Conservation (phyloP, 129 eudicot genomes). For the Pittosporum tobira region DNA sequence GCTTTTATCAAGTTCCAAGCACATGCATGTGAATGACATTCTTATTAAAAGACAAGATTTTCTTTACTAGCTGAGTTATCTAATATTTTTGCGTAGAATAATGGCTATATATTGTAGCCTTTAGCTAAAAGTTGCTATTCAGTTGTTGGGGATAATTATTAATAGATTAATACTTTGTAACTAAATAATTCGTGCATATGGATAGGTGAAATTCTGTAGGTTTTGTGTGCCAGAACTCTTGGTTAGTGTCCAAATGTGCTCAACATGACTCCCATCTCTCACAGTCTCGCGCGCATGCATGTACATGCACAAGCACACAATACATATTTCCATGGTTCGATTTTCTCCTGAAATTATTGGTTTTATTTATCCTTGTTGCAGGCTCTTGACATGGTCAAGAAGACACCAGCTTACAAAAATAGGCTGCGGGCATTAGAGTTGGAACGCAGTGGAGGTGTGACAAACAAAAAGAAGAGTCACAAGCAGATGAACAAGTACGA, state of each 20-base stretch:
- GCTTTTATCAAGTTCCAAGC: too few species aligned
- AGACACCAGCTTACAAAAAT: constrained; percentile 92
- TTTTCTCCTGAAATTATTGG: constrained; percentile 2
- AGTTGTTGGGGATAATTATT: too few species aligned
- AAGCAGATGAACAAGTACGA: constrained; percentile 74
- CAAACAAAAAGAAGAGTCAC: constrained; percentile 70
- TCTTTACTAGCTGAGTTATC: too few species aligned
- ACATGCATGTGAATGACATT: too few species aligned
- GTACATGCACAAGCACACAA: not conserved
- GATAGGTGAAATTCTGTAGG: too few species aligned
- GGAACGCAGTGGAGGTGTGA: constrained; percentile 76
- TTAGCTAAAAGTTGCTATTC: too few species aligned
- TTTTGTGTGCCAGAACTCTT: not conserved
- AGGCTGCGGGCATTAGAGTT: constrained; percentile 72
- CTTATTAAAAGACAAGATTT: too few species aligned
- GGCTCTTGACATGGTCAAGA: constrained; percentile 97
- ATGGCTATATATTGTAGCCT: too few species aligned
- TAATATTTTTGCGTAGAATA: too few species aligned
- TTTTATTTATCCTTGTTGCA: constrained; percentile 19
- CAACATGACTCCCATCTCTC: not conserved
- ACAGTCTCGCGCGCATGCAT: not conserved
- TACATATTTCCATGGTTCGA: not conserved
- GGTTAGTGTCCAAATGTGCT: not conserved
- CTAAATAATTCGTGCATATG: too few species aligned
- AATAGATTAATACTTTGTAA: too few species aligned